These are phyloP conservation scores for Debaryomycetaceae sp. DNA, from an alignment of 1,139 yeast genomes.

Conservation along the genomic window DNA sequence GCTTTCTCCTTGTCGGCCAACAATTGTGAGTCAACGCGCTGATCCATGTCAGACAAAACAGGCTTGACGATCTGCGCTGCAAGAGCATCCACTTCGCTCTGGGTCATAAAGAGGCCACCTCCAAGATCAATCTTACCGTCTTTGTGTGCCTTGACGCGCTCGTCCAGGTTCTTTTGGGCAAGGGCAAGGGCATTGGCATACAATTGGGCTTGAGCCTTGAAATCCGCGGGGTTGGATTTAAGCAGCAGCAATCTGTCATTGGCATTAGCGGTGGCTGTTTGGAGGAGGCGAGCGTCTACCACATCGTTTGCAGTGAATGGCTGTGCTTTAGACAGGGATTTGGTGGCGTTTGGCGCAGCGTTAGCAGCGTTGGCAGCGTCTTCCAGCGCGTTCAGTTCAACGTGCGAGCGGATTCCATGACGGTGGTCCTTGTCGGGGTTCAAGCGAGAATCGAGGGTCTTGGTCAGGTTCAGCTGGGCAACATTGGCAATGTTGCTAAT, in stretches of 20 bases:
- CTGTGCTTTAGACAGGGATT: conserved; percentile 19
- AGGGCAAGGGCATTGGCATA: conserved; percentile 42
- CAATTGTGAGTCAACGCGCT: conserved; percentile 65
- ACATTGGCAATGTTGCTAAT: conserved; percentile 31
- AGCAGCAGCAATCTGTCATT: conserved; percentile 35
- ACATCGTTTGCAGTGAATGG: conserved; percentile 32
- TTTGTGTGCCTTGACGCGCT: conserved; percentile 35
- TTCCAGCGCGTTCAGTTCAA: conserved; percentile 15
- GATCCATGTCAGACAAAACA: conserved; percentile 64
- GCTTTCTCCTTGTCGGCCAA: conserved; percentile 38
- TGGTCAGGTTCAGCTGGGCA: conserved; percentile 34
- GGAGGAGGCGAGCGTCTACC: conserved; percentile 45
- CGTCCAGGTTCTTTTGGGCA: conserved; percentile 59
- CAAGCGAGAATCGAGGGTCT: conserved; percentile 30
- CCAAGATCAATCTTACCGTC: conserved; percentile 68
- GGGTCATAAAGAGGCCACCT: conserved; percentile 76
- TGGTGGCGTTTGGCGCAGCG: conserved; percentile 14
- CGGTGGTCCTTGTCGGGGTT: conserved; percentile 36
- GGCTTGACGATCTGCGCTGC: conserved; percentile 82
- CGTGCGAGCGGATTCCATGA: conserved; percentile 25
- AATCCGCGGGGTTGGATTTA: conserved; percentile 21
- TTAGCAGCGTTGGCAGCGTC: conserved; percentile 30
- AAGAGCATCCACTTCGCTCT: conserved; percentile 65
- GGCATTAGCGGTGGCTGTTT: conserved; percentile 54
- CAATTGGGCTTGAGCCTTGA: conserved; percentile 31